Base-by-base conservation (phyloP, 2,329 filamentous ascomycete species). In the Colletotrichum magnum region DNA sequence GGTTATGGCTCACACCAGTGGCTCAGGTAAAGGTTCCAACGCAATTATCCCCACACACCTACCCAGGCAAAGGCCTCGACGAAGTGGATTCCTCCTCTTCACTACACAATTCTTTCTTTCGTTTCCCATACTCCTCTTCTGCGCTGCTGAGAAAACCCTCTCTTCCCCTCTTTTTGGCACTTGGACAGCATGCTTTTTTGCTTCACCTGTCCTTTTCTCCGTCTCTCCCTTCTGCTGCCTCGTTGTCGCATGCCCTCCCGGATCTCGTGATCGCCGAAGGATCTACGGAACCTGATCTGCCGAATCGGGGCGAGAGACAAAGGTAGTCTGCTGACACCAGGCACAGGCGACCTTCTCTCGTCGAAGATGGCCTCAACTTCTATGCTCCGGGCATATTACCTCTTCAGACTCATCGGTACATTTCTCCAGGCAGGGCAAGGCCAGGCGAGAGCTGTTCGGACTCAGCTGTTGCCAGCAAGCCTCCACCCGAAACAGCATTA, bases 21-120 rank as follows among this genome's bases (percentile, higher is more conserved):
- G 50, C 45, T 41, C 16, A 59, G 39, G 53, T 26, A 60, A 62
- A 60, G 28, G 57, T 41, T 68, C 32, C 64, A 53, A 50, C 64
- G 62, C 64, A 68, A 64, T 43, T 56, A 70, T 70, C 68, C 68
- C 68, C 67, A 69, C 67, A 68, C 66, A 48, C 32, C 32, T 36
- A 64, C 39, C 16, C 67, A 47, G 63, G 56, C 57, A 69, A 69
- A 43, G 41, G 61, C 63, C 67, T 69, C 67, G 63, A 69, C 67
- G 32, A 52, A 67, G 67, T 66, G 67, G 63, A 57, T 56, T 69
- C 61, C 56, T 52, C 54, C 59, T 57, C 56, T 51, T 60, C 36
- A 56, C 63, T 67, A 70, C 64, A 70, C 68, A 70, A 70, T 70
- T 70, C 64, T 70, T 64, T 60, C 64, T 48, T 18, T 15, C 32